Evolutionary conservation across 2,329 filamentous ascomycete species (phyloP), one percentile per base, ranked within the genome.

Genomic region (Pyricularia grisea): DNA sequence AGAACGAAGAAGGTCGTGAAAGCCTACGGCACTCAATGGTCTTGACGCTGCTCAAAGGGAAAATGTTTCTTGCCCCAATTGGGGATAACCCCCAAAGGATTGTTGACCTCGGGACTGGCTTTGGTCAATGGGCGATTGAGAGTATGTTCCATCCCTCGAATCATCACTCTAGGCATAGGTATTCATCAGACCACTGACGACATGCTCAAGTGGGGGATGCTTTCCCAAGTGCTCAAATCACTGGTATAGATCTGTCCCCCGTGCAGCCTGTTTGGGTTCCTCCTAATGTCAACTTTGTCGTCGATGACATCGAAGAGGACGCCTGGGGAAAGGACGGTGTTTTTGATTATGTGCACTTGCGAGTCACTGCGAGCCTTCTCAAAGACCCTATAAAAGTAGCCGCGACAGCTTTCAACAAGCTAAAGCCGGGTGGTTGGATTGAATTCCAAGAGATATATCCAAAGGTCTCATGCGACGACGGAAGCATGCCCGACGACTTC

Each of bases 331-430:
- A 84, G 69, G 80, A 84, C 69, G 25, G 27, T 14, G n/a, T 23
- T 27, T 88, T 86, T 70, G 87, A 90, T 73, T 87, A 85, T 70
- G 82, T 88, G 17, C 87, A 89, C 74, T 81, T 84, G n/a, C 81
- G 87, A 3, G 82, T 86, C 69, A 84, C 85, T 1, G 83, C 85
- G 17, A 82, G 82, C 75, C 81, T 82, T 1, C 81, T 89, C 65
- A 82, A 80, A 66, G 79, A 88, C 73, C 87, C 84, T 82, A 77
- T 78, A 2, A 77, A 73, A 10, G 74, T 87, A 0, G 78, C 85
- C 58, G 73, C 74, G 9, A 79, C 79, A 55, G 78, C 79, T 0
- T 78, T 81, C 66, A 75, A 75, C 30, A 77, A 83, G 70, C 73
- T 84, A n/a, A 79, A 76, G 64, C 77, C 79, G 0, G 83, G 83